Conservation (phyloP, 2,329 filamentous ascomycete genomes). For the Nemania serpens region DNA sequence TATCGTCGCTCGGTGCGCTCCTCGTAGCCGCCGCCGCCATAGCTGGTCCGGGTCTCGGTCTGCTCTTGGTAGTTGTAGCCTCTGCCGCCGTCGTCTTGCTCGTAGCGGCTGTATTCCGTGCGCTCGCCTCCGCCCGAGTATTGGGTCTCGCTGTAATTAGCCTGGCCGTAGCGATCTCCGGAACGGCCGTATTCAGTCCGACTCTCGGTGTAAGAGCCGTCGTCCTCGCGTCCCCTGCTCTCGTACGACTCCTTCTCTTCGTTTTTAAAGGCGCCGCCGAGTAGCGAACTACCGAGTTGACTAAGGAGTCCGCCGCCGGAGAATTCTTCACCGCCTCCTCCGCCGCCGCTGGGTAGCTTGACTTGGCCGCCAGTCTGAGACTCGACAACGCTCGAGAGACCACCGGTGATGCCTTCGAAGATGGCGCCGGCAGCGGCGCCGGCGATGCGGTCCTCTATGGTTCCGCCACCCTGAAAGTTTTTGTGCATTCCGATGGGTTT, state of each 20-base stretch:
- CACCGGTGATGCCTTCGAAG: slow-evolving; percentile 61
- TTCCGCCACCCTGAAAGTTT: slow-evolving; percentile 55
- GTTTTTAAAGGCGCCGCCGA: slow-evolving; percentile 64
- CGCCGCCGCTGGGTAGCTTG: slow-evolving; percentile 28
- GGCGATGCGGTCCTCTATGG: slow-evolving; percentile 61
- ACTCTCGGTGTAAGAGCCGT: slow-evolving; percentile 65
- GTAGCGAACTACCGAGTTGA: slow-evolving; percentile 67
- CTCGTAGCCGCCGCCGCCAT: slow-evolving; percentile 26
- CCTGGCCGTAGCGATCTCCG: slow-evolving; percentile 62
- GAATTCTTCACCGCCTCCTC: slow-evolving; percentile 51
- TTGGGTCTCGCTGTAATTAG: slow-evolving; percentile 62
- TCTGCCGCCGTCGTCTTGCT: slow-evolving; percentile 55
- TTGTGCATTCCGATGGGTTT: slow-evolving; percentile 81
- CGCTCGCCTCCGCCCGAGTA: slow-evolving; percentile 61
- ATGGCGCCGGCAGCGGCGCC: slow-evolving; percentile 60
- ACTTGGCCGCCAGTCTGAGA: slow-evolving; percentile 49
- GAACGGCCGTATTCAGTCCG: slow-evolving; percentile 66
- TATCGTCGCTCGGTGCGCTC: slow-evolving; percentile 61
- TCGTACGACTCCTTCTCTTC: slow-evolving; percentile 60
- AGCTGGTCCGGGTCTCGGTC: slow-evolving; percentile 17
- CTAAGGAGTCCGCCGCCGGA: slow-evolving; percentile 73
- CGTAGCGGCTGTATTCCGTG: slow-evolving; percentile 65
- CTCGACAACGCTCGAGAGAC: slow-evolving; percentile 52
- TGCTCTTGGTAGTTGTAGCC: slow-evolving; percentile 56
- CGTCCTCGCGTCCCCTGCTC: slow-evolving; percentile 57